phyloP scores from a whole-genome alignment of 2,329 filamentous ascomycete genomes.

The Tolypocladium capitatum region DNA sequence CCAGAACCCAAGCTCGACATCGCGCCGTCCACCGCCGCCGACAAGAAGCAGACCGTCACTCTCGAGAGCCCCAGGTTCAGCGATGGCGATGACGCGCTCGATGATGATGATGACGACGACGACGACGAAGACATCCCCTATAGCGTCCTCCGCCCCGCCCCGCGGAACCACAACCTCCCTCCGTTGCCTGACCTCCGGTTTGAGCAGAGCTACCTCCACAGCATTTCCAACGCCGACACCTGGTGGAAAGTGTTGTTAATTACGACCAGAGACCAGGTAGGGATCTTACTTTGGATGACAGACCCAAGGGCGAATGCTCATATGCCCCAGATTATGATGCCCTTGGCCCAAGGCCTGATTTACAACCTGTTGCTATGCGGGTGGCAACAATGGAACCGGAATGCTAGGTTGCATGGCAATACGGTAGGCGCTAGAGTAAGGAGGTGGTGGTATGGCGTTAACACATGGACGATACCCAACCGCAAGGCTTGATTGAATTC shows the following conservation, averaged over 20 bases:
- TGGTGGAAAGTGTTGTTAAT: constrained; percentile 74
- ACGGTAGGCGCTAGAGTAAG: constrained; percentile 64
- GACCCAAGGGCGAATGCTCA: neutral
- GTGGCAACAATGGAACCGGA: constrained; percentile 83
- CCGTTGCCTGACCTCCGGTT: constrained; percentile 83
- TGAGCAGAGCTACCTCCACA: constrained; percentile 94
- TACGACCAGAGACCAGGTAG: constrained; percentile 77
- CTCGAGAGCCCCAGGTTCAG: constrained; percentile 9
- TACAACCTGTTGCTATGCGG: constrained; percentile 77
- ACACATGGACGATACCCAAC: constrained; percentile 68
- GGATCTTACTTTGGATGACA: constrained; percentile 1
- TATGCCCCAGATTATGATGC: constrained; percentile 57
- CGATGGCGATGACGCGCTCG: constrained; percentile 10
- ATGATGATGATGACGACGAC: constrained; percentile 29
- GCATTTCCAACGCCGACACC: constrained; percentile 65
- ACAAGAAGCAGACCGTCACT: constrained; percentile 30
- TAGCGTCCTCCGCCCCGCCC: constrained; percentile 45
- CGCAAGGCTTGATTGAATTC: constrained; percentile 23
- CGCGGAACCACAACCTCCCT: constrained; percentile 34
- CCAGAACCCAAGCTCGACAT: constrained; percentile 64
- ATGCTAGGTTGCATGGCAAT: constrained; percentile 61
- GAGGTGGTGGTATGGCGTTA: constrained; percentile 91
- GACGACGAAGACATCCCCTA: constrained; percentile 57
- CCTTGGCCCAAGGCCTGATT: constrained; percentile 74
- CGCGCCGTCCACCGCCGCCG: constrained; percentile 66